phyloP scores from a whole-genome alignment of 805 yeast species.

The Yarrowia phangngaensis region DNA sequence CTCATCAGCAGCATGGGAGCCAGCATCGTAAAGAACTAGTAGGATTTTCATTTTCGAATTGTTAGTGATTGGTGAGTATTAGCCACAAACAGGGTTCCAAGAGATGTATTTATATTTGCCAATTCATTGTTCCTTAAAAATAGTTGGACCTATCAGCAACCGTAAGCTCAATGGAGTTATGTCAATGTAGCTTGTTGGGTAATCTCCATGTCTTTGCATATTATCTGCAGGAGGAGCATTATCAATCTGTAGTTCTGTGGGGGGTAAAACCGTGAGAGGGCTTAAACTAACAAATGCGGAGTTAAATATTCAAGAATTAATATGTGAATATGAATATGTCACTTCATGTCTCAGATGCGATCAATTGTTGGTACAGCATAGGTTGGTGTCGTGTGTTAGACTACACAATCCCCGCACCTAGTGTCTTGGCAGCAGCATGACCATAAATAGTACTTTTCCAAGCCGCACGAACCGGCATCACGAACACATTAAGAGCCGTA shows the following conservation, averaged over 20 bases:
- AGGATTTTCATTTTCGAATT: constrained; percentile 43
- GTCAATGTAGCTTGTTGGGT: constrained; percentile 26
- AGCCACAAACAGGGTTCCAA: not conserved
- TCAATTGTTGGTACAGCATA: too few species aligned
- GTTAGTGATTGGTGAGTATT: not conserved
- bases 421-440: constrained; percentile 18
- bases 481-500: not conserved
- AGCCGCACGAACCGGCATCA: constrained; percentile 26
- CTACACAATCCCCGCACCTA: constrained; percentile 4
- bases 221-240: too few species aligned
- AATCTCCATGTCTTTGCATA: too few species aligned
- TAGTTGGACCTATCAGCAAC: not conserved
- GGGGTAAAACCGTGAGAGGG: too few species aligned
- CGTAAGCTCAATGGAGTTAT: too few species aligned
- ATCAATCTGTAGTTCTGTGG: too few species aligned
- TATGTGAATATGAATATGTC: too few species aligned
- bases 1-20: constrained; percentile 56
- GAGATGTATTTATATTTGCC: constrained; percentile 3
- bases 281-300: too few species aligned
- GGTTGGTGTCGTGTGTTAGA: too few species aligned
- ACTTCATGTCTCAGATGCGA: too few species aligned
- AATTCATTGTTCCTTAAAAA: not conserved
- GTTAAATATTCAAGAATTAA: too few species aligned
- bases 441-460: constrained; percentile 13
- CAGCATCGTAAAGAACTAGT: constrained; percentile 57